phyloP scores from a whole-genome alignment of 129 eudicot genomes.

The Flaveria robusta region DNA sequence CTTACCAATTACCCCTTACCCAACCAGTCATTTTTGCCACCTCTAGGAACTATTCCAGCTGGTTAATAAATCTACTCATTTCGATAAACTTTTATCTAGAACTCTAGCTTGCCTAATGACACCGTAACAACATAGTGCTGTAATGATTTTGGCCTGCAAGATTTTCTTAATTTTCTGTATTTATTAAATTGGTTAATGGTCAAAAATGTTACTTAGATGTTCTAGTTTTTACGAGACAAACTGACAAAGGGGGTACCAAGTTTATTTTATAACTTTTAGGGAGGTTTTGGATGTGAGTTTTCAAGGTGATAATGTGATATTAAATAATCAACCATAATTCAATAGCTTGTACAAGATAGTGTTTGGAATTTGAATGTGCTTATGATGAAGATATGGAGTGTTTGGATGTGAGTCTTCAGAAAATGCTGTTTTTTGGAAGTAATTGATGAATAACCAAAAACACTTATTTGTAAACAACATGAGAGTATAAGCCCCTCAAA shows the following conservation, averaged over 20 bases:
- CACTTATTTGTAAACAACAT: neutral
- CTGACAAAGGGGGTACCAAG: neutral
- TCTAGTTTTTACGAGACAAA: neutral
- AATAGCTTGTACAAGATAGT: neutral
- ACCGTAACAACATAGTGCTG: neutral
- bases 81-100: neutral
- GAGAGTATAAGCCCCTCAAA: neutral
- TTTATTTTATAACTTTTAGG: too few species aligned
- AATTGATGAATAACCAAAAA: neutral
- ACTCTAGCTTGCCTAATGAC: neutral
- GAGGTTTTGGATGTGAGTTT: too few species aligned
- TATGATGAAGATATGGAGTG: neutral
- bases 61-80: neutral
- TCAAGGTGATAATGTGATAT: neutral
- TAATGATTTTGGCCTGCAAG: neutral
- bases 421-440: neutral
- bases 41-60: neutral
- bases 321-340: neutral
- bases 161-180: neutral
- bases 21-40: neutral
- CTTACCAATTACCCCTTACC: neutral
- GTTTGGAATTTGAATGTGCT: slow-evolving; percentile 5
- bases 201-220: neutral
- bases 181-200: neutral
- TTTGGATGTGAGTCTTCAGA: neutral